Evolutionary conservation across 768 basidiomycete species (phyloP).

Genomic region (Favolaschia claudopus): DNA sequence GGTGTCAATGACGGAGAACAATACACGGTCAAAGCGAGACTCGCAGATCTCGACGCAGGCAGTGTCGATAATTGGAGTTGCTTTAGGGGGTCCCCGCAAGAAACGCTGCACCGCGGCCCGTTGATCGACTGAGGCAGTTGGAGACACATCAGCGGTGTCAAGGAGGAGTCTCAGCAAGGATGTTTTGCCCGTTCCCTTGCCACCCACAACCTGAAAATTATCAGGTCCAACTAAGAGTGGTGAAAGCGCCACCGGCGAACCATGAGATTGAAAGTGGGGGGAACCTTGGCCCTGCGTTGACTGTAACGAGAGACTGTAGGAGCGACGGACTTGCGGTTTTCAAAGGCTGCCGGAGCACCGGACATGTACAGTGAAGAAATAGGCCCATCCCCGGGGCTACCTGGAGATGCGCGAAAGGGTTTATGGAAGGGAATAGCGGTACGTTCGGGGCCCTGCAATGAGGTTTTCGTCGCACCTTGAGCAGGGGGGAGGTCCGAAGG

Average conservation of each 20-base stretch:
- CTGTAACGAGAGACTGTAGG: constrained; percentile 55
- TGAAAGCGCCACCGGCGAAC: constrained; percentile 45
- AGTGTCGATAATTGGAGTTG: constrained; percentile 69
- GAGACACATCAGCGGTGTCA: constrained; percentile 85
- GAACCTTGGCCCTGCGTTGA: constrained; percentile 69
- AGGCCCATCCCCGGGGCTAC: constrained; percentile 52
- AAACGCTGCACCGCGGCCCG: constrained; percentile 69
- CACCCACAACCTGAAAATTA: constrained; percentile 77
- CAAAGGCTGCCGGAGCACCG: constrained; percentile 67
- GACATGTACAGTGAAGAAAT: constrained; percentile 80
- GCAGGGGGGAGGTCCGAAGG: constrained; percentile 43
- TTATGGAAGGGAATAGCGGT: constrained; percentile 81
- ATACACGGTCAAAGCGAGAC: constrained; percentile 79
- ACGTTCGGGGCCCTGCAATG: constrained; percentile 60
- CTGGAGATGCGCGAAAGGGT: constrained; percentile 71
- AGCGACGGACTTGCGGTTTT: constrained; percentile 55
- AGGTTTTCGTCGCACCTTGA: constrained; percentile 77
- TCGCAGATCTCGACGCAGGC: constrained; percentile 86
- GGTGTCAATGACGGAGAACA: constrained; percentile 85
- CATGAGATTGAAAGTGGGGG: constrained; percentile 90
- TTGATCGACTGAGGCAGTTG: constrained; percentile 79
- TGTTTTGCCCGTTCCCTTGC: constrained; percentile 85
- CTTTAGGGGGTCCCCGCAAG: constrained; percentile 64
- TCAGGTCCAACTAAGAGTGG: constrained; percentile 13
- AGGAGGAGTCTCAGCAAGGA: constrained; percentile 81